Percentiles rank a stretch among this genome's conserved stretches.
phyloP scores from a whole-genome alignment of 257 asterid genomes.

The Osmanthus fragrans region DNA sequence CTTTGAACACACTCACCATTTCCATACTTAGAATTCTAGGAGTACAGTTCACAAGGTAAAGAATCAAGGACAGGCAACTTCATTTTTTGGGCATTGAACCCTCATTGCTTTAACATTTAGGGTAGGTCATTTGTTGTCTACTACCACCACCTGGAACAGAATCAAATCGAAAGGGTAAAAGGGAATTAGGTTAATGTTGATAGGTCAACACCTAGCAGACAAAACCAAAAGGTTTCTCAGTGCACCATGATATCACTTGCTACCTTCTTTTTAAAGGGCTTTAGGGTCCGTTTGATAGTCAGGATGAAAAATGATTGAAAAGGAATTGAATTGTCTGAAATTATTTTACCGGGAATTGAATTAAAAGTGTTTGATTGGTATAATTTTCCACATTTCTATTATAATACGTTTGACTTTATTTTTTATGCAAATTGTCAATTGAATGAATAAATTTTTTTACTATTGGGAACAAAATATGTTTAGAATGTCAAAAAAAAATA shows the following conservation, averaged over 20 bases:
- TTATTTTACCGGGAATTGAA: too few relatives aligned
- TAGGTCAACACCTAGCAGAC: constrained; percentile 36
- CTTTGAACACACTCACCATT: constrained; percentile 14
- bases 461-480: too few relatives aligned
- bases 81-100: neutral
- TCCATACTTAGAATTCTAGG: neutral
- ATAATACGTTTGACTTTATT: too few relatives aligned
- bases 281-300: too few relatives aligned
- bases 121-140: constrained; percentile 25
- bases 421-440: too few relatives aligned
- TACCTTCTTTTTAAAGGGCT: constrained; percentile 23
- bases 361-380: too few relatives aligned
- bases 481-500: too few relatives aligned
- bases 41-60: neutral
- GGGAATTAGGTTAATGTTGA: constrained; percentile 4
- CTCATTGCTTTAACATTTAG: constrained; percentile 9
- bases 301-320: too few relatives aligned
- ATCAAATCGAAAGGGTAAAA: constrained; percentile 3
- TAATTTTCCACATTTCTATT: too few relatives aligned
- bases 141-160: constrained; percentile 23
- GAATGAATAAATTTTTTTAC: too few relatives aligned
- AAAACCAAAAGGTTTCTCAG: constrained; percentile 30
- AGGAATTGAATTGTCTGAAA: too few relatives aligned
- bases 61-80: neutral
- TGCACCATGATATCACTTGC: constrained; percentile 33